Evolutionary conservation across 257 asterid species (phyloP), one percentile per base, ranked within the genome.

Genomic region (Solanum rostratum): DNA sequence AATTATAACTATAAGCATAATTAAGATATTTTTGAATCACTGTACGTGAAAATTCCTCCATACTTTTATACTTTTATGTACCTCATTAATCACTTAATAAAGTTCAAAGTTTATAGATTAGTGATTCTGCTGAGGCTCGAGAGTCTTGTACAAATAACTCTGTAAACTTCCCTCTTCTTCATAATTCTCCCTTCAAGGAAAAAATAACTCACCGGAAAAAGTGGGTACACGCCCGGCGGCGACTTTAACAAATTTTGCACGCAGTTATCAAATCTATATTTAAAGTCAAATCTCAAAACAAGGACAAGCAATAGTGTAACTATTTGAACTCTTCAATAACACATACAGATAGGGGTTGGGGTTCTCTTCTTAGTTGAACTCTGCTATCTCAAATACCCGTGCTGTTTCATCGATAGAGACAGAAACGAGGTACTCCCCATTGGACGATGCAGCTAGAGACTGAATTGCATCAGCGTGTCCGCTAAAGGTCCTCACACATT

Each of bases 311-410:
- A 41, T n/a, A 27, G 45, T 0, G 24, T 78, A 78, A 78, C 63
- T 27, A 50, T 78, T 78, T 50, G 27, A 49, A 49, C 45, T 49
- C 27, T 27, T 78, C 16, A 78, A 14, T 33, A 24, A 49, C 63
- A 27, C 82, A 78, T 46, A n/a, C 6, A 4, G 16, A 49, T 24
- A 6, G 60, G 76, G 9, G 49, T 6, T 41, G 76, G 9, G 49
- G 46, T 46, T 2, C 1, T 46, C 63, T 24, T 79, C 81, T 88
- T 84, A 89, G 86, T 84, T 90, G 89, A 93, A 93, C 78, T 92
- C 97, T 37, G 91, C 93, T 82, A 93, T 89, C 91, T 95, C 98
- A 62, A 95, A 96, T 33, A 89, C 98, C 6, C 98, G 93, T 37
- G 96, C 94, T 12, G 97, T 96, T 45, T 86, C 91, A 85, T 96